Evolutionary conservation across 495 filamentous ascomycete genomes (phyloP), one percentile per base, ranked within the genome.

Genomic region (Pyronema domesticum): DNA sequence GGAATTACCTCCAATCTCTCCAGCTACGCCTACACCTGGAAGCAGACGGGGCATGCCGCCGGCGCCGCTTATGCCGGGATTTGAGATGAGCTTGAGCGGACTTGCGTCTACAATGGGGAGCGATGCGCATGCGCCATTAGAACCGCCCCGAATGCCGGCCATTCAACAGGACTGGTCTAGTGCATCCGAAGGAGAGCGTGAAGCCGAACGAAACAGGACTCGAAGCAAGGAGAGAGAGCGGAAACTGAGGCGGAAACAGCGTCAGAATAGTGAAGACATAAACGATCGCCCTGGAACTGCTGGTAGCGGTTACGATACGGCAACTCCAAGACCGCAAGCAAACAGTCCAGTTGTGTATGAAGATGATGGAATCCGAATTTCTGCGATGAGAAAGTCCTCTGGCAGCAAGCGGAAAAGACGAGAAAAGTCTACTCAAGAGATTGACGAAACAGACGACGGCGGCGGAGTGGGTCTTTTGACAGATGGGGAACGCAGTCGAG

Each of bases 361-460:
- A 30, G 62, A 65, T 5, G 62, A 65, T 8, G 62, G 62, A n/a
- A 65, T 65, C 7, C 62, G 62, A 44, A 54, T 65, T 43, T 34
- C 54, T 17, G 62, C 63, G 7, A 53, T 64, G 51, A 58, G 54
- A 36, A 64, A 64, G 47, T 43, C 57, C 7, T 64, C 60, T 8
- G 58, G 59, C 35, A 59, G 62, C 7, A 57, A 56, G 23, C 54
- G 57, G 46, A 61, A 53, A 39, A 65, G 57, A 42, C 57, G 64
- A 30, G 61, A 60, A 9, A 61, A 58, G 30, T 54, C 17, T 30
- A 7, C 37, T 40, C 34, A 13, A 34, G 47, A 50, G 23, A 35
- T 36, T 11, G 47, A 50, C 11, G 47, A 50, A 17, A 50, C 47
- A n/a, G 47, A 50, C 19, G 47, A 50, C 30, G 47, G 47, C 30